These are phyloP conservation scores for Phyllosticta paracitricarpa DNA, from an alignment of 2,329 filamentous ascomycete genomes.

Conservation along the genomic window DNA sequence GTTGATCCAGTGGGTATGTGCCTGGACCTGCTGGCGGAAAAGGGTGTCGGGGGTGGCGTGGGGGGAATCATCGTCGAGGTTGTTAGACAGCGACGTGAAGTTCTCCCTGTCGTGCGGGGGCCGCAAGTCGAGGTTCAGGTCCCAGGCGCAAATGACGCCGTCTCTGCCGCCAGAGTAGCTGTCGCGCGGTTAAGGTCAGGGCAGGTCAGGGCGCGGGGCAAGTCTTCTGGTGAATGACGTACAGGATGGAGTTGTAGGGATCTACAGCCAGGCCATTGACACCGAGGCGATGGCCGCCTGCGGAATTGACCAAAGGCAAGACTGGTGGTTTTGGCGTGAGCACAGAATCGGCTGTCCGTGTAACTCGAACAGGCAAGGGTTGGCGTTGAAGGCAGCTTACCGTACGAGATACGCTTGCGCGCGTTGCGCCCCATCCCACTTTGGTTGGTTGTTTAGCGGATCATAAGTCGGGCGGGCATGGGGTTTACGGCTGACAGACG, in stretches of 20 bases:
- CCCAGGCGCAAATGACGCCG: conserved; percentile 92
- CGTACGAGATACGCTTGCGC: conserved; percentile 45
- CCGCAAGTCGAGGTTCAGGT: conserved; percentile 63
- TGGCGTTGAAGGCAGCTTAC: conserved; percentile 23
- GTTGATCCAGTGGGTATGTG: conserved; percentile 95
- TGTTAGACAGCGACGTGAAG: conserved; percentile 14
- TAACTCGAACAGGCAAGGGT: conserved; percentile 10
- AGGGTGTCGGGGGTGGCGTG: conserved; percentile 34
- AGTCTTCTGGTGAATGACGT: conserved; percentile 28
- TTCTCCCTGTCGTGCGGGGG: conserved; percentile 26
- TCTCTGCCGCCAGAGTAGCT: conserved; percentile 96
- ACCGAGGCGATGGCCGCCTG: conserved; percentile 81
- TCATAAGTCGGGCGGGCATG: background rate
- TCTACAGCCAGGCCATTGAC: conserved; percentile 93
- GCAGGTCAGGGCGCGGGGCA: conserved; percentile 1
- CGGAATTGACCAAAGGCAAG: conserved; percentile 61
- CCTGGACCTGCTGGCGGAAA: conserved; percentile 57
- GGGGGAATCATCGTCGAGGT: conserved; percentile 27
- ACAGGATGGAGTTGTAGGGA: conserved; percentile 74
- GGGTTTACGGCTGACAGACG: background rate
- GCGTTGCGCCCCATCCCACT: conserved; percentile 40
- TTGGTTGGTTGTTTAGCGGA: background rate
- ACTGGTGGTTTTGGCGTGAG: conserved; percentile 35
- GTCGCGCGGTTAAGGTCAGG: conserved; percentile 11
- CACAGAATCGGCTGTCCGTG: conserved; percentile 1